Evolutionary conservation across 768 basidiomycete genomes (phyloP).

Genomic region (Crepidotus variabilis): DNA sequence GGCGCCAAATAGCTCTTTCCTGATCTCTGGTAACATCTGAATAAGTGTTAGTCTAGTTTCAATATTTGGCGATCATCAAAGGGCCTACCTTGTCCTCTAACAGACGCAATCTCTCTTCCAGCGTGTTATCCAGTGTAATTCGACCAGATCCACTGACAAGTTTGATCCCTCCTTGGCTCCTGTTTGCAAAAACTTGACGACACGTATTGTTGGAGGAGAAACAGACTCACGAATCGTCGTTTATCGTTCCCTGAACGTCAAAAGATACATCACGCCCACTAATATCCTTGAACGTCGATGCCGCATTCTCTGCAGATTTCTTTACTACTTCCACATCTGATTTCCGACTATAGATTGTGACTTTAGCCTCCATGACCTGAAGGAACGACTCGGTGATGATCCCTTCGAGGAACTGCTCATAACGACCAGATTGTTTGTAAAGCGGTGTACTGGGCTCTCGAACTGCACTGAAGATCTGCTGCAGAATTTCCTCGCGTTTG

Average conservation of each 20-base stretch:
- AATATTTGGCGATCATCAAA: background rate
- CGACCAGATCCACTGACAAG: slow-evolving; percentile 67
- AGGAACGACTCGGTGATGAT: slow-evolving; percentile 84
- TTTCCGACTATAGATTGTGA: slow-evolving; percentile 63
- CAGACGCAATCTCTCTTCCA: slow-evolving; percentile 86
- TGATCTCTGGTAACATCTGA: slow-evolving; percentile 95
- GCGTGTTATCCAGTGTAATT: slow-evolving; percentile 90
- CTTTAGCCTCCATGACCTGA: slow-evolving; percentile 71
- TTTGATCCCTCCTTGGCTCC: slow-evolving; percentile 82
- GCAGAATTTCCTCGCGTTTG: slow-evolving; percentile 87
- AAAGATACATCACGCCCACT: slow-evolving; percentile 65
- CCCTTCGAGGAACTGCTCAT: slow-evolving; percentile 79
- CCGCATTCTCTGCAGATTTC: slow-evolving; percentile 64
- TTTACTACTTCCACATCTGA: slow-evolving; percentile 61
- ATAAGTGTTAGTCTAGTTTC: background rate
- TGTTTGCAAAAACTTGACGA: background rate
- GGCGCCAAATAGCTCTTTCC: slow-evolving; percentile 81
- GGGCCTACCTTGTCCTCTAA: slow-evolving; percentile 80
- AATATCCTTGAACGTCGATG: slow-evolving; percentile 66
- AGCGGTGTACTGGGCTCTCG: slow-evolving; percentile 61
- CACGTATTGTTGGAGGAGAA: background rate
- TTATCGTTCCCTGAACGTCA: slow-evolving; percentile 57
- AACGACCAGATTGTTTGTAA: slow-evolving; percentile 62
- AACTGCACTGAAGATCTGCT: slow-evolving; percentile 79
- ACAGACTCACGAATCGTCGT: slow-evolving; percentile 59